Base-by-base conservation (phyloP, 2,329 filamentous ascomycete genomes). In the Paracoccidioides brasiliensis region DNA sequence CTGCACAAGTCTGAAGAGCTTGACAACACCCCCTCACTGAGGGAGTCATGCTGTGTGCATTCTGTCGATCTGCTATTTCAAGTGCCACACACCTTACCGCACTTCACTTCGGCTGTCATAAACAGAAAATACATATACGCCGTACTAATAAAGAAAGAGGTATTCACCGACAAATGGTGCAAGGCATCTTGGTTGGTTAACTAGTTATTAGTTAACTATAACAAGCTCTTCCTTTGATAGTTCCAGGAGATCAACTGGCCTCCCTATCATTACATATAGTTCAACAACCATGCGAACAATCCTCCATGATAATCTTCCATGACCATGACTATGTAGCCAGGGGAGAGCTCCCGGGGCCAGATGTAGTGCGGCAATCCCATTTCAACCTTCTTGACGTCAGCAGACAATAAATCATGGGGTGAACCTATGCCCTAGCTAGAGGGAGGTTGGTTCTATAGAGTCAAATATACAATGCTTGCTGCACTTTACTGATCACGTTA, bases 131-230 rank as follows among this genome's bases (percentile, higher is more conserved):
- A 63, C 53, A 61, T 59, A 15, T 50, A 50, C 2, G n/a, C 5
- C 33, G 46, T 32, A 33, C 3, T 32, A 32, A 33, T 35, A 9
- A 50, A 50, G 15, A 50, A 50, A 32, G 46, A 32, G 35, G 28
- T 32, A 15, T 50, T 58, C 54, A 52, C 59, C 59, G 6, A 65
- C 55, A 14, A 64, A 71, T 5, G 69, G 69, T 4, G 61, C 57
- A 5, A 78, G 60, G 63, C 71, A 76, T 9, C 61, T 42, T 4
- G 67, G 61, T 56, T 70, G 67, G n/a, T n/a, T n/a, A n/a, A n/a
- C n/a, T n/a, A n/a, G 2, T 22, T 22, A 22, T 22, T 22, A 22
- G 22, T 22, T 22, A 22, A 1, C 22, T 22, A 22, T 22, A 22
- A 22, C 22, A 1, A 22, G 22, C 22, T 22, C 22, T 22, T 22